Conservation (phyloP, 805 yeast genomes). For the Yamadazyma akitaensis region DNA sequence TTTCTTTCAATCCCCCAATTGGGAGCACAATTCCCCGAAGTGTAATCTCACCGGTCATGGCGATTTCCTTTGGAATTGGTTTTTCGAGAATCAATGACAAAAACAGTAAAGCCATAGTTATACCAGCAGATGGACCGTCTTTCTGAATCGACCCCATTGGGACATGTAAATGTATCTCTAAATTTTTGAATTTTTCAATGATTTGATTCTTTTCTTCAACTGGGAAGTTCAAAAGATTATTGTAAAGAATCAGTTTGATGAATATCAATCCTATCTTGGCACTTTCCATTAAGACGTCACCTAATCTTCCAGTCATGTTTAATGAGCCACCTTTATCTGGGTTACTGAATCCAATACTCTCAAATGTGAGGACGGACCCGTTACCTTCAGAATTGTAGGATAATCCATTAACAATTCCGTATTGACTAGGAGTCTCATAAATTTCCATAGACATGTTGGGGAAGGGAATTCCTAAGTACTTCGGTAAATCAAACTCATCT, state of each 20-base stretch:
- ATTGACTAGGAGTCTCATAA: conserved; percentile 20
- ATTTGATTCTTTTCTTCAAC: conserved; percentile 27
- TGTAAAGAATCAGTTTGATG: conserved; percentile 55
- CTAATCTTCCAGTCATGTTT: conserved; percentile 76
- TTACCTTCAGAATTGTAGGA: conserved; percentile 86
- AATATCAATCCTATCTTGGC: conserved; percentile 75
- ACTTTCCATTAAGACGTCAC: conserved; percentile 76
- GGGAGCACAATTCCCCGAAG: conserved; percentile 75
- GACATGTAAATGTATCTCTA: conserved; percentile 55
- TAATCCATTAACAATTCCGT: conserved; percentile 83
- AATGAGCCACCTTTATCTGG: conserved; percentile 44
- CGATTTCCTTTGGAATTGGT: conserved; percentile 48
- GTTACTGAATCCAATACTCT: conserved; percentile 56
- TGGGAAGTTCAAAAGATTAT: conserved; percentile 28
- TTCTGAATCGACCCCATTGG: conserved; percentile 48
- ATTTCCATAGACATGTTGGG: conserved; percentile 33
- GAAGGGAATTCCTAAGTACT: conserved; percentile 66
- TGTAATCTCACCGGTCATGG: conserved; percentile 88
- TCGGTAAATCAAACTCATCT: conserved; percentile 53
- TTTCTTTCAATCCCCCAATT: conserved; percentile 80
- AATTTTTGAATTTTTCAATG: conserved; percentile 44
- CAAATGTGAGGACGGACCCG: conserved; percentile 78
- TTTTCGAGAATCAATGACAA: conserved; percentile 41
- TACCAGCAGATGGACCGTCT: conserved; percentile 49
- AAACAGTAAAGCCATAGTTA: conserved; percentile 48